phyloP scores from a whole-genome alignment of 768 basidiomycete genomes.

The Naematelia aurantialba region DNA sequence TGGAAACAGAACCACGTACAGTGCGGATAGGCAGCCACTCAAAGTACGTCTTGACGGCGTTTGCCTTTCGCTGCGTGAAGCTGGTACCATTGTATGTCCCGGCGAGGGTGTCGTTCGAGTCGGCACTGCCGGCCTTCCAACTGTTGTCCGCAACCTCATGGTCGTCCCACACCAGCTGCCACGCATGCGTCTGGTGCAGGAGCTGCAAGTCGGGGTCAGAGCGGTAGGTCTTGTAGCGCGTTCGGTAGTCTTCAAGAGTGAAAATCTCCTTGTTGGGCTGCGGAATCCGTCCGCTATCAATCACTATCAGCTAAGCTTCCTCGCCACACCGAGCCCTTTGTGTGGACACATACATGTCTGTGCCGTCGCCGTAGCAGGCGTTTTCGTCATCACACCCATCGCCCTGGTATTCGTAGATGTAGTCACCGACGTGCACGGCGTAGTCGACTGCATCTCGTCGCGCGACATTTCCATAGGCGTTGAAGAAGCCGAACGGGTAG shows the following conservation, averaged over 20 bases:
- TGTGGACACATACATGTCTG: slow-evolving; percentile 49
- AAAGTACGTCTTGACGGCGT: slow-evolving; percentile 49
- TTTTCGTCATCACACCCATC: slow-evolving; percentile 17
- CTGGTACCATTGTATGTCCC: slow-evolving; percentile 60
- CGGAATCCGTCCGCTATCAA: slow-evolving; percentile 53
- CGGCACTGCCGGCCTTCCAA: slow-evolving; percentile 60
- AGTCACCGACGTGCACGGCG: slow-evolving; percentile 62
- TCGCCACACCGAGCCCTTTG: not conserved
- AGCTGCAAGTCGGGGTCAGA: slow-evolving; percentile 56
- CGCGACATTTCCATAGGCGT: slow-evolving; percentile 61
- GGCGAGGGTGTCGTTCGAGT: slow-evolving; percentile 57
- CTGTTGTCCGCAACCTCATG: slow-evolving; percentile 58
- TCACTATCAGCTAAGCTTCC: not conserved
- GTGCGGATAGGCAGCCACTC: slow-evolving; percentile 59
- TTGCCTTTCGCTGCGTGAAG: slow-evolving; percentile 61
- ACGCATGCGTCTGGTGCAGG: slow-evolving; percentile 58
- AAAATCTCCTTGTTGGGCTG: slow-evolving; percentile 58
- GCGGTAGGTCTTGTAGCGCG: slow-evolving; percentile 54
- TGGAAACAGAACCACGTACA: slow-evolving; percentile 2
- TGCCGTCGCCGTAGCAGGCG: slow-evolving; percentile 48
- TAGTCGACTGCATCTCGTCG: slow-evolving; percentile 58
- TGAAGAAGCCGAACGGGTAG: slow-evolving; percentile 60
- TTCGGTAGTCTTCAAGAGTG: slow-evolving; percentile 55
- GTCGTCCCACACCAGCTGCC: slow-evolving; percentile 56
- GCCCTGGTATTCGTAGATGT: slow-evolving; percentile 39